These are phyloP conservation scores for Hypoxylon rickii DNA, from an alignment of 495 filamentous ascomycete species.

Conservation along the genomic window DNA sequence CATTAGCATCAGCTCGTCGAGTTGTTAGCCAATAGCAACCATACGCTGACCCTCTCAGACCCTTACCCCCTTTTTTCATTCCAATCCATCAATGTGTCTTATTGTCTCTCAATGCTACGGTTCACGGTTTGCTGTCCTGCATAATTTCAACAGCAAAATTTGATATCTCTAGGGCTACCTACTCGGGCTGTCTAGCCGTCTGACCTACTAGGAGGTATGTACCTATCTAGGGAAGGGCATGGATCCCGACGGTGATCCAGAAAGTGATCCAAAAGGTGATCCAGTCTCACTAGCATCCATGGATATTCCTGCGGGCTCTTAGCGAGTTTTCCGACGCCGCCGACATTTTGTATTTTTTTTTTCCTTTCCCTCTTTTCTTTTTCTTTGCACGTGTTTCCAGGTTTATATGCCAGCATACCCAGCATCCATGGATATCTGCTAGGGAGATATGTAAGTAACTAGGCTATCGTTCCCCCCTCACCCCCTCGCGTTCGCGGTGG, in stretches of 20 bases:
- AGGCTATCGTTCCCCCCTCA: background rate
- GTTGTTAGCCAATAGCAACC: constrained; percentile 22
- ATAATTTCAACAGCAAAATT: constrained; percentile 27
- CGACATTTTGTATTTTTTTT: constrained; percentile 8
- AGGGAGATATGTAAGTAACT: too few relatives aligned
- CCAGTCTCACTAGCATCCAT: constrained; percentile 28
- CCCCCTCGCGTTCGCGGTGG: background rate
- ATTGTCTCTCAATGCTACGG: constrained; percentile 15
- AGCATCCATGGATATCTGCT: too few relatives aligned
- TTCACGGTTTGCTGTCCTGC: constrained; percentile 34
- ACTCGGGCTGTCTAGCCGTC: too few relatives aligned
- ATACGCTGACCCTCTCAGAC: background rate
- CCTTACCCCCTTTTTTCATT: too few relatives aligned
- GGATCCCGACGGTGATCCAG: too few relatives aligned
- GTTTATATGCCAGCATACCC: constrained; percentile 6
- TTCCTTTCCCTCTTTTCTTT: constrained; percentile 13
- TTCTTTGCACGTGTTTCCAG: background rate
- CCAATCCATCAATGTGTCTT: too few relatives aligned
- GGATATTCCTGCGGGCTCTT: constrained; percentile 23
- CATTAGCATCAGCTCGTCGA: constrained; percentile 10
- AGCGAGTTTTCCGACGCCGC: constrained; percentile 20
- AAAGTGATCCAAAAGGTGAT: too few relatives aligned
- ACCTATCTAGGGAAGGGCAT: constrained; percentile 13
- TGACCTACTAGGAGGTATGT: too few relatives aligned
- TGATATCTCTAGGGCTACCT: constrained; percentile 12